These are phyloP conservation scores for Fusarium annulatum DNA, from an alignment of 2,329 filamentous ascomycete genomes.

Conservation along the genomic window DNA sequence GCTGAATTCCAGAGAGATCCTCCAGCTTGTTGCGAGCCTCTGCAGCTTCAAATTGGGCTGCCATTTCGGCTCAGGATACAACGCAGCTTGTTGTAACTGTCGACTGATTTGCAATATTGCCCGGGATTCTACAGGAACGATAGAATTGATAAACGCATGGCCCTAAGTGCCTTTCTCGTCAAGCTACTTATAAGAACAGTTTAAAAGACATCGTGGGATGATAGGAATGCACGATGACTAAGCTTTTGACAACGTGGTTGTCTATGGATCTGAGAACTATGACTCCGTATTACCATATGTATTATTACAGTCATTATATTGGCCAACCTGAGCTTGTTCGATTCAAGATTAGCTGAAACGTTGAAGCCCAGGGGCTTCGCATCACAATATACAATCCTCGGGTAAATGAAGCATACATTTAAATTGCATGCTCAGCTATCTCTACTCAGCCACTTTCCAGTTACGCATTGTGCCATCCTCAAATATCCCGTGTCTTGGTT, in stretches of 20 bases:
- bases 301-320: background rate
- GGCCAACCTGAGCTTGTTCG: constrained; percentile 10
- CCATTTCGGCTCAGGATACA: constrained; percentile 14
- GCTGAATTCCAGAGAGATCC: constrained; percentile 63
- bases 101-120: background rate
- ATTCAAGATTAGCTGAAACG: constrained; percentile 25
- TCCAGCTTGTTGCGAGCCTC: constrained; percentile 63
- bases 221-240: constrained; percentile 33
- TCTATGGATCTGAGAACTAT: constrained; percentile 12
- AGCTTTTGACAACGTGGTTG: constrained; percentile 4
- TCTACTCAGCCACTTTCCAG: constrained; percentile 28
- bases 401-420: constrained; percentile 5
- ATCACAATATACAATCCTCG: background rate
- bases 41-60: constrained; percentile 38
- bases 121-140: background rate
- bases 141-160: background rate
- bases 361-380: background rate
- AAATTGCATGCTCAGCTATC: constrained; percentile 9
- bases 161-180: background rate
- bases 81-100: background rate
- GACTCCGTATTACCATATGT: background rate
- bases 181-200: constrained; percentile 11
- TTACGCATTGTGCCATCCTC: constrained; percentile 26
- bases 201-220: background rate
- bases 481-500: constrained; percentile 21